A percentile compares a stretch with the other conserved stretches of the same genome.
Evolutionary conservation across 108 stramenopile genomes (phyloP).

Genomic region (Cyclotella atomus): DNA sequence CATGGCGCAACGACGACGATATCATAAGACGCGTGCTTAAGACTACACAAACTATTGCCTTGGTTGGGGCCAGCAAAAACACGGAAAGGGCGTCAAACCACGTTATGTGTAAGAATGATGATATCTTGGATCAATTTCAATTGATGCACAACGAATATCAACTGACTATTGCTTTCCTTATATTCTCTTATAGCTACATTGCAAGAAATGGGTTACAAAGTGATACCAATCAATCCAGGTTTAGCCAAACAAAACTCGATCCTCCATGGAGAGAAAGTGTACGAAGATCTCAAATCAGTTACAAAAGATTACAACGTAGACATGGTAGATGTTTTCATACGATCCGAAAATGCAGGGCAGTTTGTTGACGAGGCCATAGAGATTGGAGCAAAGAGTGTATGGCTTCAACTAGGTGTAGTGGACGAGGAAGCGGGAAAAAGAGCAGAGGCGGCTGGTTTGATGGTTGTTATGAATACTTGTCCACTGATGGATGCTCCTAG

Average conservation of each 20-base stretch:
- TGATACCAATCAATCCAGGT: constrained; percentile 85
- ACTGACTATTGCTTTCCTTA: not conserved
- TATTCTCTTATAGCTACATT: constrained; percentile 19
- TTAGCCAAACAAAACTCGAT: constrained; percentile 63
- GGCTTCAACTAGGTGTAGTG: constrained; percentile 84
- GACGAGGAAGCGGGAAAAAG: constrained; percentile 74
- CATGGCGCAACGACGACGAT: constrained; percentile 60
- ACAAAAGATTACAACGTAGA: constrained; percentile 58
- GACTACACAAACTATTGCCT: constrained; percentile 71
- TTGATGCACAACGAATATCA: too few relatives aligned
- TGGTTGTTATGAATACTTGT: constrained; percentile 82
- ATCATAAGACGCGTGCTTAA: constrained; percentile 72
- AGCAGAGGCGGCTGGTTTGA: constrained; percentile 72
- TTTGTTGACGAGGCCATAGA: constrained; percentile 83
- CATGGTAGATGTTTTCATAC: constrained; percentile 87
- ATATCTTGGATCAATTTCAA: too few relatives aligned
- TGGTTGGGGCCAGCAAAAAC: constrained; percentile 83
- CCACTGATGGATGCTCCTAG: constrained; percentile 72
- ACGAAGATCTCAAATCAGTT: constrained; percentile 60
- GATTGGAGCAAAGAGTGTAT: constrained; percentile 75
- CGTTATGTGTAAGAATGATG: constrained; percentile 71
- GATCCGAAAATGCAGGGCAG: constrained; percentile 63
- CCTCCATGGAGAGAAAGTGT: constrained; percentile 71
- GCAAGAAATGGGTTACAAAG: constrained; percentile 68
- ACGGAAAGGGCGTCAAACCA: constrained; percentile 70